Conservation (phyloP, 495 filamentous ascomycete species). For the Penicillium maclennaniae region DNA sequence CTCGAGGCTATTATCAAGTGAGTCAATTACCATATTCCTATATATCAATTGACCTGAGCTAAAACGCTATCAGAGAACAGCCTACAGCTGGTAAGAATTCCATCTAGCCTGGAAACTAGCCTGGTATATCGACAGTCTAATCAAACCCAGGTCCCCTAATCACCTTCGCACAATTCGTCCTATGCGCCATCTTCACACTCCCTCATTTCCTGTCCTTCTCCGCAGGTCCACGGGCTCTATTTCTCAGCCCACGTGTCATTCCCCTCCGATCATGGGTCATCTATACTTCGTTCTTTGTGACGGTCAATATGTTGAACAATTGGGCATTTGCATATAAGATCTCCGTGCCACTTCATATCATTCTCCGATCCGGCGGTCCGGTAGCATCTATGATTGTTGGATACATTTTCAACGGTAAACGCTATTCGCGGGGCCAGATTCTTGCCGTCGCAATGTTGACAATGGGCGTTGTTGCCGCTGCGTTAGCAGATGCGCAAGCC, state of each 20-base stretch:
- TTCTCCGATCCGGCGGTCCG: slow-evolving; percentile 88
- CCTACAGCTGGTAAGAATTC: slow-evolving; percentile 32
- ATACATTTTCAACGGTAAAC: slow-evolving; percentile 71
- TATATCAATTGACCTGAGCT: slow-evolving; percentile 2
- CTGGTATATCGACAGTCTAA: not conserved
- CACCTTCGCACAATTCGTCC: slow-evolving; percentile 89
- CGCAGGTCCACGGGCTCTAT: slow-evolving; percentile 56
- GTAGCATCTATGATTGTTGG: slow-evolving; percentile 91
- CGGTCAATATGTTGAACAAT: slow-evolving; percentile 93
- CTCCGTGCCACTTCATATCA: slow-evolving; percentile 94
- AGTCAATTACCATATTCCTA: slow-evolving; percentile 21
- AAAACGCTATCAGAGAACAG: slow-evolving; percentile 27
- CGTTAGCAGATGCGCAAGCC: slow-evolving; percentile 78
- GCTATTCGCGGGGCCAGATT: slow-evolving; percentile 76
- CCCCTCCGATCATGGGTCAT: slow-evolving; percentile 80
- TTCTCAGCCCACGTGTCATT: slow-evolving; percentile 72
- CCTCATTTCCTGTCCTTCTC: slow-evolving; percentile 73
- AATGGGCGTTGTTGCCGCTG: slow-evolving; percentile 77
- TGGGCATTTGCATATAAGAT: slow-evolving; percentile 97
- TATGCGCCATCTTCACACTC: slow-evolving; percentile 63
- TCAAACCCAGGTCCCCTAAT: slow-evolving; percentile 67
- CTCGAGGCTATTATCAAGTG: slow-evolving; percentile 95
- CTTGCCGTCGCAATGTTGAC: slow-evolving; percentile 77
- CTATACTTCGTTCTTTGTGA: slow-evolving; percentile 87
- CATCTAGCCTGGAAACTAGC: not conserved